A percentile compares a stretch with the other conserved stretches of the same genome.
These are phyloP conservation scores for Afroboletus lepidellus DNA, from an alignment of 1,284 basidiomycete genomes.

Conservation along the genomic window DNA sequence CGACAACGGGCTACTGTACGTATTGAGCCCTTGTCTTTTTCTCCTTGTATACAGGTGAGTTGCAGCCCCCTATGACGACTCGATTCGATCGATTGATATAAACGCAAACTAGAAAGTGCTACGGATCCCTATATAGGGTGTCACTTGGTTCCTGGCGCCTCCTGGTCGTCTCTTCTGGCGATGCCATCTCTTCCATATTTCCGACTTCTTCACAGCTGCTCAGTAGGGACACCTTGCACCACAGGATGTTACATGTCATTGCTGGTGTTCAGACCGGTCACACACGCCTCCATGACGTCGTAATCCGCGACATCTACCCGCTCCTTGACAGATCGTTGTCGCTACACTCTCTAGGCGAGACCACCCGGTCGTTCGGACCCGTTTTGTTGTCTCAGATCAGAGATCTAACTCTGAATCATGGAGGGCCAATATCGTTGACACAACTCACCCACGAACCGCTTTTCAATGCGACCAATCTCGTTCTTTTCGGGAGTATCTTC, in stretches of 20 bases:
- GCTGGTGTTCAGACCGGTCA: slow-evolving; percentile 14
- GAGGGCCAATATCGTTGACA: slow-evolving; percentile 12
- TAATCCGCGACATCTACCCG: slow-evolving; percentile 4
- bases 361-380: slow-evolving; percentile 14
- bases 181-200: slow-evolving; percentile 8
- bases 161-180: slow-evolving; percentile 16
- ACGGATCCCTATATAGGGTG: slow-evolving; percentile 18
- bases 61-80: too few species aligned
- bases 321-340: slow-evolving; percentile 11
- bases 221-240: slow-evolving; percentile 12
- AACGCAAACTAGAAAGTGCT: slow-evolving; percentile 8
- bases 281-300: slow-evolving; percentile 13
- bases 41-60: slow-evolving; percentile 25
- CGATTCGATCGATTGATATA: neutral
- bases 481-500: slow-evolving; percentile 22
- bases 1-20: slow-evolving; percentile 18
- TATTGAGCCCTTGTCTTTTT: slow-evolving; percentile 19
- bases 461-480: slow-evolving; percentile 19
- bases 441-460: slow-evolving; percentile 19
- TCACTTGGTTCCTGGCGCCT: slow-evolving; percentile 18
- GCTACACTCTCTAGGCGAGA: slow-evolving; percentile 11
- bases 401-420: neutral
- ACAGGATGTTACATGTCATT: slow-evolving; percentile 14
- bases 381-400: slow-evolving; percentile 13
- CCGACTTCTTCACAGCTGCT: slow-evolving; percentile 7